Conservation (phyloP, 805 yeast genomes). For the Metschnikowia cubensis region DNA sequence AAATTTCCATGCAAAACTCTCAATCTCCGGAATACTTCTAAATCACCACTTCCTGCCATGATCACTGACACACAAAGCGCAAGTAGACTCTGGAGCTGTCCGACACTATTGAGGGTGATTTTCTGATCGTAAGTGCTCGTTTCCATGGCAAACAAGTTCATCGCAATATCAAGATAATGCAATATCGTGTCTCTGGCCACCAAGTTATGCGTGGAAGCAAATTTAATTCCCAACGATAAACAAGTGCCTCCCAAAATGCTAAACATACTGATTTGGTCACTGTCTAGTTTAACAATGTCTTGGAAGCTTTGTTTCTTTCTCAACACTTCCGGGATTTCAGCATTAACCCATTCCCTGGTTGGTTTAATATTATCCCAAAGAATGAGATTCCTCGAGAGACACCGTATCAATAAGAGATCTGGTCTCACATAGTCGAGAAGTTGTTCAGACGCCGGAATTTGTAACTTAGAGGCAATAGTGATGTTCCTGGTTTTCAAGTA, state of each 20-base stretch:
- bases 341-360: slow-evolving; percentile 51
- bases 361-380: slow-evolving; percentile 65
- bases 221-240: slow-evolving; percentile 67
- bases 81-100: slow-evolving; percentile 53
- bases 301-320: slow-evolving; percentile 25
- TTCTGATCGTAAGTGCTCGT: slow-evolving; percentile 54
- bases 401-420: slow-evolving; percentile 63
- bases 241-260: slow-evolving; percentile 73
- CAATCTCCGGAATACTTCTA: slow-evolving; percentile 68
- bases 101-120: slow-evolving; percentile 51
- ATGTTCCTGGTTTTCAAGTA: slow-evolving; percentile 63
- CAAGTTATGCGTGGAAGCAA: slow-evolving; percentile 63
- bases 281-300: slow-evolving; percentile 34
- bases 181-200: slow-evolving; percentile 54
- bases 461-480: slow-evolving; percentile 57
- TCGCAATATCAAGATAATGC: slow-evolving; percentile 49
- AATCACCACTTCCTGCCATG: slow-evolving; percentile 91
- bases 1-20: slow-evolving; percentile 64
- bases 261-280: slow-evolving; percentile 59
- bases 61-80: slow-evolving; percentile 65
- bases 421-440: slow-evolving; percentile 73
- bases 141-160: slow-evolving; percentile 39
- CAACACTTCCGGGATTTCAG: slow-evolving; percentile 50
- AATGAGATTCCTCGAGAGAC: slow-evolving; percentile 60
- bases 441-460: slow-evolving; percentile 56